Base-by-base conservation (phyloP, 202 grass and related monocot genomes). In the Bolboschoenoplectus hybrid region DNA sequence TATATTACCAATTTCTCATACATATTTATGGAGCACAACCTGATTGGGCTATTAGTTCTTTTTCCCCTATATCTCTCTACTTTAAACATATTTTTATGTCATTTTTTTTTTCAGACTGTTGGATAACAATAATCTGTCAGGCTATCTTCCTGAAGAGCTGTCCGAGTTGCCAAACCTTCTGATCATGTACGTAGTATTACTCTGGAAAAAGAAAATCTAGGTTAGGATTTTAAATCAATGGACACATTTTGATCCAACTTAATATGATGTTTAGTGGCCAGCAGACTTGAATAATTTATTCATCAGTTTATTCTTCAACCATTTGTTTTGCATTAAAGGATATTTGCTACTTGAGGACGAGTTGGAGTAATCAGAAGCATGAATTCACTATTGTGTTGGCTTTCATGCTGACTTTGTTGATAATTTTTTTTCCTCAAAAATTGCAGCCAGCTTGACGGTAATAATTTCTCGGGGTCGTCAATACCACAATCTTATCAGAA, bases 391-490 rank as follows among this genome's bases (percentile, higher is more conserved):
- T 80, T 62, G 35, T 62, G 46, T 7, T 53, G 74, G 50, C 12
- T 52, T 45, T 61, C 32, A 73, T 84, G 16, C 51, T 79, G 34
- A 78, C 2, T 57, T 78, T 19, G 51, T 49, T 77, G 34, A 56
- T 79, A 40, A 79, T 9, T 58, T 57, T 7, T 60, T 76, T 79
- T 56, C 1, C 5, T 12, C 74, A 41, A 67, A 75, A 64, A 82
- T 87, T 92, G 58, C 92, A 96, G 97, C 89, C 97, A 99, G 84
- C 87, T 91, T 40, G 97, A 99, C 71, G 94, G 94, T 78, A 99
- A 99, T 91, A 92, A 99, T 80, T 96, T 99, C 82, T 90, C 79
- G 11, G 97, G 97, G 82, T 91, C 86, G 67, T 91, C 93, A 83
- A 98, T 96, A 86, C 97, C 93, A 81, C 6, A 63, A 81, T 90